These are phyloP conservation scores for Lentinula detonsa DNA, from an alignment of 768 basidiomycete genomes.

Conservation along the genomic window DNA sequence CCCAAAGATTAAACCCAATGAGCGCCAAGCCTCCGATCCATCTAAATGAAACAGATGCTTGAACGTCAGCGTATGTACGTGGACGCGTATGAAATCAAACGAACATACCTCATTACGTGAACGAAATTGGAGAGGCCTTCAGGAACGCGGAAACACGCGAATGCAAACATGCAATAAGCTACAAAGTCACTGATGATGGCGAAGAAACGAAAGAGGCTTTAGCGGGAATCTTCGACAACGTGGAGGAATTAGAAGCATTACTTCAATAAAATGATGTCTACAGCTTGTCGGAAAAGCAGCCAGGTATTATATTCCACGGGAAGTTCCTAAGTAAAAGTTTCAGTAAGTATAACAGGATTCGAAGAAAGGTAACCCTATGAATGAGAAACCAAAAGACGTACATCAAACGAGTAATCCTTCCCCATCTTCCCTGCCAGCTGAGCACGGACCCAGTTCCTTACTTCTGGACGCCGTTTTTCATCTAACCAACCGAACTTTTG, in stretches of 20 bases:
- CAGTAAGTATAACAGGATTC: not conserved
- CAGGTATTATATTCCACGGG: slow-evolving; percentile 95
- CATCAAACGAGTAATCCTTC: slow-evolving; percentile 88
- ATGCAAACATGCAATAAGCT: slow-evolving; percentile 92
- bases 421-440: slow-evolving; percentile 94
- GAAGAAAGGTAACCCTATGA: not conserved
- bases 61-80: not conserved
- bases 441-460: slow-evolving; percentile 77
- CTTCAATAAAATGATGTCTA: slow-evolving; percentile 96
- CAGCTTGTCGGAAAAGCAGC: slow-evolving; percentile 93
- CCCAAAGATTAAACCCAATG: slow-evolving; percentile 96
- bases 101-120: slow-evolving; percentile 68
- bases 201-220: not conserved
- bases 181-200: slow-evolving; percentile 71
- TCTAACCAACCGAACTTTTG: slow-evolving; percentile 89
- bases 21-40: slow-evolving; percentile 85
- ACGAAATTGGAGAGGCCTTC: slow-evolving; percentile 63
- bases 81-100: not conserved
- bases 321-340: slow-evolving; percentile 48
- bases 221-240: not conserved
- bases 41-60: slow-evolving; percentile 28
- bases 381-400: slow-evolving; percentile 23
- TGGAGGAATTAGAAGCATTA: slow-evolving; percentile 30
- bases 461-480: slow-evolving; percentile 47
- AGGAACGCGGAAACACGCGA: slow-evolving; percentile 87